Base-by-base conservation (phyloP, 495 filamentous ascomycete species). In the Sporormia fimetaria region DNA sequence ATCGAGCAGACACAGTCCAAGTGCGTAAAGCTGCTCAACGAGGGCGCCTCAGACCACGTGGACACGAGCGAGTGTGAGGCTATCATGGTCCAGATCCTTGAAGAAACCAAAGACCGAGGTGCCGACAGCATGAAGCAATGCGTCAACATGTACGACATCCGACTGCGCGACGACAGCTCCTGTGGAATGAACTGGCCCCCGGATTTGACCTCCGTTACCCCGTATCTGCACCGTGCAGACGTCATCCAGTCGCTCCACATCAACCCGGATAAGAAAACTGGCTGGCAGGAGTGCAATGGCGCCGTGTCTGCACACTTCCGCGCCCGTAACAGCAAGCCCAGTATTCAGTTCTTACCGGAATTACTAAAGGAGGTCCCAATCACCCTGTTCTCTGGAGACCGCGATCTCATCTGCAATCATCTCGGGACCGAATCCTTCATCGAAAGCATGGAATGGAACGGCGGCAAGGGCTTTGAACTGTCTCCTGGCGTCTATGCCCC, bases 181-280 rank as follows among this genome's bases (percentile, higher is more conserved):
- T 98, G 90, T 57, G 90, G 90, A 39, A 90, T 90, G 84, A 83
- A 81, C 63, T 98, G 90, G 90, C 90, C 90, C 7, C 78, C 83
- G 25, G 92, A 96, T 60, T 65, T 98, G 40, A 55, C 42, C 14
- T 57, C 71, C 23, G 73, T 95, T 7, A 81, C 75, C 5, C 86
- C 84, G 0, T 98, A 96, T 58, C 71, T 98, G 23, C 83, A 78
- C 31, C 76, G 78, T 29, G 42, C 68, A n/a, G 87, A 94, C 27
- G 92, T 98, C 6, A 64, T 69, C 15, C 42, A 70, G 3, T 90
- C 90, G 2, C 67, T 98, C 20, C 79, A 98, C 55, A 73, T 98
- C 60, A 82, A 83, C 52, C 57, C 73, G 0, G 80, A 79, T 37
- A 93, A 93, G 59, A 70, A 71, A 31, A 73, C 81, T 1, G 90